Evolutionary conservation across 2,329 filamentous ascomycete species (phyloP).

Genomic region (Fusarium irregulare): DNA sequence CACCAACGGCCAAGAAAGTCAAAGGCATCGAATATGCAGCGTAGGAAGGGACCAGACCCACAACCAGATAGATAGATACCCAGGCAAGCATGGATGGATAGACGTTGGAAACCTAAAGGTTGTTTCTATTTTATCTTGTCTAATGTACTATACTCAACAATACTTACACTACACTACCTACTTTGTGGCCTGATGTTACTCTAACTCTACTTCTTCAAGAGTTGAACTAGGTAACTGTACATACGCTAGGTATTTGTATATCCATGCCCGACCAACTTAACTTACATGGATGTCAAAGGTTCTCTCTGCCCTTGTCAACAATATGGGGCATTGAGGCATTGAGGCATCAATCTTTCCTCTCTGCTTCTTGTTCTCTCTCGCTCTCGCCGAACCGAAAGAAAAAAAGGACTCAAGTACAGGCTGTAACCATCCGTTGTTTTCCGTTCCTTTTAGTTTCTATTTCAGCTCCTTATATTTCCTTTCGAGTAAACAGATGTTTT

Average conservation of each 20-base stretch:
- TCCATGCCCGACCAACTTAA: slow-evolving; percentile 30
- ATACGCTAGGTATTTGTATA: slow-evolving; percentile 24
- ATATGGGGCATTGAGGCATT: slow-evolving; percentile 31
- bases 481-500: slow-evolving; percentile 2
- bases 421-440: slow-evolving; percentile 5
- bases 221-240: slow-evolving; percentile 3
- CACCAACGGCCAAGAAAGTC: slow-evolving; percentile 25
- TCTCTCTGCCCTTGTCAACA: slow-evolving; percentile 36
- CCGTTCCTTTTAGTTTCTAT: slow-evolving; percentile 20
- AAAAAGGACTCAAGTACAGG: slow-evolving; percentile 1
- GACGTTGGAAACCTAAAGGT: slow-evolving; percentile 18
- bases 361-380: slow-evolving; percentile 17
- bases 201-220: slow-evolving; percentile 20
- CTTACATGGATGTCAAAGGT: slow-evolving; percentile 36
- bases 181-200: slow-evolving; percentile 11
- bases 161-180: neutral
- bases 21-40: neutral
- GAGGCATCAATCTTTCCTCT: slow-evolving; percentile 24
- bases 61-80: slow-evolving; percentile 2
- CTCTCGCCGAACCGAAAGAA: slow-evolving; percentile 7
- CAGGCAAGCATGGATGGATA: neutral
- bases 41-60: slow-evolving; percentile 18
- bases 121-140: slow-evolving; percentile 14
- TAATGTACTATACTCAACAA: neutral
- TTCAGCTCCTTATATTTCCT: slow-evolving; percentile 5